phyloP scores from a whole-genome alignment of 371 early-diverging fungal genomes.

The Lichtheimia ramosa region DNA sequence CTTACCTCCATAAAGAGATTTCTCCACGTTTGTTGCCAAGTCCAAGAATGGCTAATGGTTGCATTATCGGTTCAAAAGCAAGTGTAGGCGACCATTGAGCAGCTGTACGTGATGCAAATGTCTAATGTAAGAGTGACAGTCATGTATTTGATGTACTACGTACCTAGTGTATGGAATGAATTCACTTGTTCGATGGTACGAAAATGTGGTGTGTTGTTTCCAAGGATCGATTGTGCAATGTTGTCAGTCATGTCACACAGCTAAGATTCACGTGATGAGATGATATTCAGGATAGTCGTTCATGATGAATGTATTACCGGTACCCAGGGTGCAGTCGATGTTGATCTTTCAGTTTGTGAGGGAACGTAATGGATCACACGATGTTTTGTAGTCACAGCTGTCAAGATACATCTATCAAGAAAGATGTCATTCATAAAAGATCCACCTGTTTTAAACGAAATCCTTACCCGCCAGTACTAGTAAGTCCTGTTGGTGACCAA shows the following conservation, averaged over 20 bases:
- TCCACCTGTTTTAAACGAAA: background rate
- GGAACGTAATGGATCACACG: conserved; percentile 21
- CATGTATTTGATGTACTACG: background rate
- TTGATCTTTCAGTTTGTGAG: background rate
- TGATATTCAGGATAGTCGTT: too few relatives aligned
- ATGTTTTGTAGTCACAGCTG: conserved; percentile 35
- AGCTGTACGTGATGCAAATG: background rate
- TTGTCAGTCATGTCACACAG: background rate
- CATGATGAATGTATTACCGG: conserved; percentile 11
- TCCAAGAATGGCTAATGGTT: background rate
- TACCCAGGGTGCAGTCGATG: conserved; percentile 17
- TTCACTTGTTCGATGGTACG: background rate
- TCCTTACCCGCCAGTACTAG: conserved; percentile 22
- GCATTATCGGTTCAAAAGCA: background rate
- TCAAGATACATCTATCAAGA: conserved; percentile 24
- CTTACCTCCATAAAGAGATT: background rate
- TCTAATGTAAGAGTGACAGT: background rate
- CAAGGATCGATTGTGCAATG: conserved; percentile 2
- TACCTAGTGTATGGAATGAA: background rate
- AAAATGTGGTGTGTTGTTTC: background rate
- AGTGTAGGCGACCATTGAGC: too few relatives aligned
- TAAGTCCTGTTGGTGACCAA: conserved; percentile 33
- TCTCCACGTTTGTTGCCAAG: background rate
- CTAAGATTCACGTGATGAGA: too few relatives aligned
- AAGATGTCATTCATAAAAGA: background rate